Percentiles rank a stretch among this genome's conserved stretches.
These are phyloP conservation scores for Dothistroma septosporum DNA, from an alignment of 2,329 filamentous ascomycete genomes.

Conservation along the genomic window DNA sequence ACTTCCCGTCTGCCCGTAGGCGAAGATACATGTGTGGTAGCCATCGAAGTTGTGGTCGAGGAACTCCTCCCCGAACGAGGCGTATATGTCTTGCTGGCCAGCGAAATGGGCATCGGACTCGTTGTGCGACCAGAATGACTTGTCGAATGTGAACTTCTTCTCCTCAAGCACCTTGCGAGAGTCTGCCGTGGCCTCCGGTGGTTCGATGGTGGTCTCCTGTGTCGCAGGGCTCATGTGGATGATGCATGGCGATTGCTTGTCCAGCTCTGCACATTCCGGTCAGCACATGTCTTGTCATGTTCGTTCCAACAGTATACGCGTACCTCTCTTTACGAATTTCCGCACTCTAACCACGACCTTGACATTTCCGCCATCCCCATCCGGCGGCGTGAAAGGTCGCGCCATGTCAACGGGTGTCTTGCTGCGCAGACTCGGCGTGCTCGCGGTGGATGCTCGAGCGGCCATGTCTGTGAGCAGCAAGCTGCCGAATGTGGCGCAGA, in stretches of 20 bases:
- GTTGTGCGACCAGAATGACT: constrained; percentile 95
- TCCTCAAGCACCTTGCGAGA: constrained; percentile 75
- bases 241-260: constrained; percentile 76
- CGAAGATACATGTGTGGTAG: constrained; percentile 98
- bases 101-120: constrained; percentile 78
- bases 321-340: constrained; percentile 47
- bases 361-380: constrained; percentile 46
- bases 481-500: constrained; percentile 20
- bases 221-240: constrained; percentile 86
- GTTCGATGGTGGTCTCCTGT: constrained; percentile 75
- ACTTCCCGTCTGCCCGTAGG: constrained; percentile 94
- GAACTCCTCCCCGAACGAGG: constrained; percentile 90
- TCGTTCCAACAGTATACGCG: background rate
- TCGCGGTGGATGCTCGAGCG: constrained; percentile 34
- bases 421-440: constrained; percentile 44
- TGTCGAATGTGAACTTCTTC: constrained; percentile 92
- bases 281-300: constrained; percentile 21
- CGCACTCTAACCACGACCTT: constrained; percentile 50
- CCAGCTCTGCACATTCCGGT: constrained; percentile 59
- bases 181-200: constrained; percentile 48
- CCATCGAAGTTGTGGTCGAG: constrained; percentile 99
- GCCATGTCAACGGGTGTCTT: constrained; percentile 36
- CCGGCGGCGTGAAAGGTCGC: constrained; percentile 31
- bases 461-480: constrained; percentile 13
- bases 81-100: constrained; percentile 88